These are phyloP conservation scores for Emmonsiellopsis sp. DNA, from an alignment of 2,329 filamentous ascomycete species.

Conservation along the genomic window DNA sequence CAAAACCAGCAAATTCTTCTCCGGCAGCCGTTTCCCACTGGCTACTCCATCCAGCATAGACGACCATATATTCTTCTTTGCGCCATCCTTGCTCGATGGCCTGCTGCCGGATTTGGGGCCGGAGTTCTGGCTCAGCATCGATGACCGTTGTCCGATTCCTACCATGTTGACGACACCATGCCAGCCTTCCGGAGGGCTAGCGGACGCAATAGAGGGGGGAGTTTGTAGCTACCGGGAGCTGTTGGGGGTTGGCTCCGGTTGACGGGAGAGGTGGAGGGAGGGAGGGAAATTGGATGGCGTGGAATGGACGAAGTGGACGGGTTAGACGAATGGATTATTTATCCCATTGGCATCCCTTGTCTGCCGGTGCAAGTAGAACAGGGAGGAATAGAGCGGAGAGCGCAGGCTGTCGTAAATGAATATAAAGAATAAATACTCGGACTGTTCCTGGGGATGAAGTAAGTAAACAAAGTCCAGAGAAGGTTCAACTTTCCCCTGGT, in stretches of 20 bases:
- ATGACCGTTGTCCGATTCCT: conserved; percentile 28
- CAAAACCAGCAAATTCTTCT: conserved; percentile 83
- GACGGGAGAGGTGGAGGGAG: no score
- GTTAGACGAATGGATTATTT: no score
- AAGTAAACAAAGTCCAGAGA: background rate
- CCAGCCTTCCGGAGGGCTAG: conserved; percentile 11
- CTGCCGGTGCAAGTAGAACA: no score
- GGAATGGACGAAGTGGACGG: no score
- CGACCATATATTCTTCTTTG: conserved; percentile 85
- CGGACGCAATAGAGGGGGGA: background rate
- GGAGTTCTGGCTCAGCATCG: conserved; percentile 27
- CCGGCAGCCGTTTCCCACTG: conserved; percentile 77
- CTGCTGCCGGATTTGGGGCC: conserved; percentile 27
- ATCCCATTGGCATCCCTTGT: no score
- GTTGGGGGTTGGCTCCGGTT: no score
- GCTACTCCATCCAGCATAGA: conserved; percentile 86
- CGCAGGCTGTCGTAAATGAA: no score
- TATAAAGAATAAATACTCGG: background rate
- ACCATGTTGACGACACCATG: conserved; percentile 29
- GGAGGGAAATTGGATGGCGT: no score
- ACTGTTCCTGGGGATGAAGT: background rate
- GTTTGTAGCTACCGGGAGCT: no score
- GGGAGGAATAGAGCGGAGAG: no score
- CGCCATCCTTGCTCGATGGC: conserved; percentile 49
- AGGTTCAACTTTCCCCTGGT: background rate